Evolutionary conservation across 129 eudicot species (phyloP), one percentile per base, ranked within the genome.

Genomic region (Smallanthus sonchifolius): DNA sequence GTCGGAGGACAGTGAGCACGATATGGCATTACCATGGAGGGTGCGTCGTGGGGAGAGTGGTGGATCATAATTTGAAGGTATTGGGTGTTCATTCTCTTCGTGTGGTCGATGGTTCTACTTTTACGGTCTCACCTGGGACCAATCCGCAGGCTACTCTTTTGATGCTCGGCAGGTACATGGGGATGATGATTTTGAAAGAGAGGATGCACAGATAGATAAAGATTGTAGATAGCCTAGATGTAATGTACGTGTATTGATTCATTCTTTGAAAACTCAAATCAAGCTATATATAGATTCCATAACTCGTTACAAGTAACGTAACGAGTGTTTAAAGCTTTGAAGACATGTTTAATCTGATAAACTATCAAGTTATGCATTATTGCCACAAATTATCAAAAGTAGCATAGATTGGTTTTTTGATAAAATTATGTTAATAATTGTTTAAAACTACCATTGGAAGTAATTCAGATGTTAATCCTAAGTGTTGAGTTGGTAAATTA

Each of bases 11-110:
- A 0, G 97, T 93, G 75, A 93, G 84, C 66, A 93, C 98, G 0
- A 88, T 93, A n/a, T 93, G 98, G 97, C 97, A 93, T 77, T 93
- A 93, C 77, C 98, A 90, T 51, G 98, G 98, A 4, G 97, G 98
- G 5, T 93, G 97, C 70, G 72, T 93, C 3, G 90, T 82, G 35
- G 95, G 98, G 61, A 88, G 84, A 77, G 97, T 93, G 67, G 97
- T 93, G 24, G 95, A 93, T 81, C 82, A 37, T 32, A 61, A 83
- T 64, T 81, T 90, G 54, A 85, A 81, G 48, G 96, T 93, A 9
- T 35, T 80, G 1, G 97, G 96, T 1, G 79, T 93, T 51, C 80
- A 80, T 69, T 79, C 85, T 36, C 91, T 93, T 19, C 81, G 97
- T 39, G 96, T 90, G 7, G 89, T 93, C 13, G 98, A 93, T 83